Base-by-base conservation (phyloP, 148 eudicot genomes). In the Beta vulgaris region DNA sequence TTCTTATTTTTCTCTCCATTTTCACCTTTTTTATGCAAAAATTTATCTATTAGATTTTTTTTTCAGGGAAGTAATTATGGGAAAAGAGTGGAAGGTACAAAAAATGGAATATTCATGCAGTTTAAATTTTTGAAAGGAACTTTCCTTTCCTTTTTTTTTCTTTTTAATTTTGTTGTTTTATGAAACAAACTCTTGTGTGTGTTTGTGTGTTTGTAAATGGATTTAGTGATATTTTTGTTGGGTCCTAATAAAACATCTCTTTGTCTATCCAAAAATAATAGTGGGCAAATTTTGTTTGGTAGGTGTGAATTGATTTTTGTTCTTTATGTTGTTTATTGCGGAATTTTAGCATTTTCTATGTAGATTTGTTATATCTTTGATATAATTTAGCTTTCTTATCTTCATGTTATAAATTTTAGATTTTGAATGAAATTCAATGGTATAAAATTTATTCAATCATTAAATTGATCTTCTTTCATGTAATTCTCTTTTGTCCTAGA, bases 91-190 rank as follows among this genome's bases (percentile, higher is more conserved):
- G 11, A 36, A 43, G 63, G 21, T 59, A 57, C 73, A 31, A 68
- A 29, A 32, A 49, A 70, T 28, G 70, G 80, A 77, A 77, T 77
- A 71, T 77, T 74, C 80, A 62, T 49, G 32, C 23, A 36, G 21
- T 62, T 34, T 37, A 25, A 36, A 54, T 18, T 59, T 71, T 72
- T 72, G 35, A 54, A 39, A 44, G n/a, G 4, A 7, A 57, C 25
- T 43, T n/a, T 34, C 18, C 42, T 39, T 64, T 14, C 0, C 13
- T 37, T 28, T 66, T 19, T 12, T 39, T 25, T 39, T 28, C 32
- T 2, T 32, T 63, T 13, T 46, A n/a, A 48, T 18, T 4, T 40
- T 40, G 12, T 9, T 26, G 6, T 57, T 48, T 69, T 3, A 23
- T 29, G n/a, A 62, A 34, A 39, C 7, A 40, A 19, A 2, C 26